Base-by-base conservation (phyloP, 192 early-diverging fungal genomes). In the Entomortierella parvispora region DNA sequence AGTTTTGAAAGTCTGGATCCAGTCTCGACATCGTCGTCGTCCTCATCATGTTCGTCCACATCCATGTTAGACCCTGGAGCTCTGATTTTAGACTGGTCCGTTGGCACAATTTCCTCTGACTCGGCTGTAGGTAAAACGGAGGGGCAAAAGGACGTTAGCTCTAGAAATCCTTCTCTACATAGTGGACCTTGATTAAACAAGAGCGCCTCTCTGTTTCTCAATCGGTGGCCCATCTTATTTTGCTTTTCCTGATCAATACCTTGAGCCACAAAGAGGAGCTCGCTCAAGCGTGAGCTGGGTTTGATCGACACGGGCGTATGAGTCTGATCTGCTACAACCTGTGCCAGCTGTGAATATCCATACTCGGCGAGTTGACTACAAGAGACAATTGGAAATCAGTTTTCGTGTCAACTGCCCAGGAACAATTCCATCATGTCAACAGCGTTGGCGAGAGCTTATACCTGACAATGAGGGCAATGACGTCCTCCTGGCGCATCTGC, bases 321-420 rank as follows among this genome's bases (percentile, higher is more conserved):
- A 69, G 94, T 87, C 72, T 91, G 83, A 32, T 88, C 82, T 11
- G 87, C 87, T 8, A 92, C 83, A 31, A 82, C 79, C 69, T 84
- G 85, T 44, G 87, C 87, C 47, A 92, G 69, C 50, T 78, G 69
- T 14, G 71, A 64, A 62, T 75, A 82, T 26, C 81, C 81, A 67
- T 82, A 82, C 28, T 79, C 70, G 56, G 75, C 70, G 17, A 82
- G 63, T 69, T 82, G 81, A 29, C 81, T 82, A 65, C 9, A 7
- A 45, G 31, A 8, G 55, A 28, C 17, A n/a, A n/a, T n/a, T n/a
- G n/a, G n/a, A n/a, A 40, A 40, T 40, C 12, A 40, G 37, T 5
- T 40, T 40, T 40, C 37, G 5, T 40, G 7, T 40, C 37, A n/a
- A n/a, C n/a, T n/a, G n/a, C n/a, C n/a, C n/a, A n/a, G n/a, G n/a